Conservation (phyloP, 495 filamentous ascomycete genomes). For the Aspergillus nidulans region DNA sequence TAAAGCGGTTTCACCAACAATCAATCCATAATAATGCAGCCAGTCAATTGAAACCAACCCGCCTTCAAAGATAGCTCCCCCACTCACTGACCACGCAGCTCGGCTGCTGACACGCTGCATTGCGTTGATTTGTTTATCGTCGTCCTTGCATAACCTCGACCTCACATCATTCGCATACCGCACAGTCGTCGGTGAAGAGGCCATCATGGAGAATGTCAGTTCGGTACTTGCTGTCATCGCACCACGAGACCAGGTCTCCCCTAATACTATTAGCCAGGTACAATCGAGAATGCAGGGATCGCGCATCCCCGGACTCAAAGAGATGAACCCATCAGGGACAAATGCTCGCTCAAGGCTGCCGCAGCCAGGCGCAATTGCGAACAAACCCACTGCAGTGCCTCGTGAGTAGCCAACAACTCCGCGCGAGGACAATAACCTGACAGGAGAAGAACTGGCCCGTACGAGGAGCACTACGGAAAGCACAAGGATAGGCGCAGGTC, state of each 20-base stretch:
- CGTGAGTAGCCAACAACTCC: constrained; percentile 24
- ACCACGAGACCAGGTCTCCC: background rate
- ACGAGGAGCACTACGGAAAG: constrained; percentile 50
- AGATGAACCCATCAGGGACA: constrained; percentile 61
- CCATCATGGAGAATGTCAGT: constrained; percentile 37
- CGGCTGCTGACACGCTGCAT: constrained; percentile 13
- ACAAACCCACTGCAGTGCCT: constrained; percentile 27
- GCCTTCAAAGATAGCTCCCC: background rate
- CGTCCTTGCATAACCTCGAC: constrained; percentile 3
- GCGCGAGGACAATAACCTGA: constrained; percentile 8
- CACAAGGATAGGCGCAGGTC: constrained; percentile 32
- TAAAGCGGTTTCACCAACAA: background rate
- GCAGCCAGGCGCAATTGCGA: constrained; percentile 45
- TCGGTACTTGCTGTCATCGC: constrained; percentile 22
- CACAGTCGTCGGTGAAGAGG: background rate
- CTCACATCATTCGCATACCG: constrained; percentile 1
- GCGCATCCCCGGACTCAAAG: constrained; percentile 43
- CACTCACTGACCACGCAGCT: constrained; percentile 5
- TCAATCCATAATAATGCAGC: background rate
- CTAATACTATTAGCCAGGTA: constrained; percentile 15
- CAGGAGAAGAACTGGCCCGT: constrained; percentile 56
- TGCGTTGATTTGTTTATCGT: background rate
- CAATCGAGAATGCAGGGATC: constrained; percentile 30
- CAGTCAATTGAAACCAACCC: background rate
- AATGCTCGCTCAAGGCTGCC: constrained; percentile 59